A percentile compares a stretch with the other conserved stretches of the same genome.
phyloP scores from a whole-genome alignment of 2,329 filamentous ascomycete genomes.

The Ophiostoma sp. region DNA sequence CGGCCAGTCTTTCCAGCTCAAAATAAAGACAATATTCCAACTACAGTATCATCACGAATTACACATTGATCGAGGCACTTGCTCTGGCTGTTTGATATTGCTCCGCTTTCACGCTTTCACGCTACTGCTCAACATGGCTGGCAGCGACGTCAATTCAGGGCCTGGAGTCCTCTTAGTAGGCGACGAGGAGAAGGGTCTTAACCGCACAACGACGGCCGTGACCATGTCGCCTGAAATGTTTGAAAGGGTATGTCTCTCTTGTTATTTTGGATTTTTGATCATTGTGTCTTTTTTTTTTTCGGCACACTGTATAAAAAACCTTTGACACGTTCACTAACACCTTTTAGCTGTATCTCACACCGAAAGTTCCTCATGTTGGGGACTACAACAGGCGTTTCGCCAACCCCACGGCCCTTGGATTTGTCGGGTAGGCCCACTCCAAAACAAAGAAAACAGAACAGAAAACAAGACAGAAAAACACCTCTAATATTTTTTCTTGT shows the following conservation, averaged over 20 bases:
- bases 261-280: too few species aligned
- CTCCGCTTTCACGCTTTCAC: background rate
- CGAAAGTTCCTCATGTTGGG: background rate
- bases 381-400: slow-evolving; percentile 1
- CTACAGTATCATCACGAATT: too few species aligned
- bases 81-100: too few species aligned
- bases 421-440: background rate
- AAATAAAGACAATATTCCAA: too few species aligned
- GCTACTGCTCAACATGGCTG: background rate
- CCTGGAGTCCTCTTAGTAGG: background rate
- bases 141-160: background rate
- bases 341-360: background rate
- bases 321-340: background rate
- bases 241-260: background rate
- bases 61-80: too few species aligned
- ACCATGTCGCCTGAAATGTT: slow-evolving; percentile 5
- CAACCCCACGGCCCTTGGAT: background rate
- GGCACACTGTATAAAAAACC: too few species aligned
- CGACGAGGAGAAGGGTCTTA: background rate
- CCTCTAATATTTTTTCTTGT: too few species aligned
- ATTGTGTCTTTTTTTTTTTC: background rate
- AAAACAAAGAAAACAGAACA: too few species aligned
- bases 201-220: background rate
- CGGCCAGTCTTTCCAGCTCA: too few species aligned
- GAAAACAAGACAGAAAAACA: background rate